Evolutionary conservation across 495 filamentous ascomycete species (phyloP).

Genomic region (Extremus antarcticus): DNA sequence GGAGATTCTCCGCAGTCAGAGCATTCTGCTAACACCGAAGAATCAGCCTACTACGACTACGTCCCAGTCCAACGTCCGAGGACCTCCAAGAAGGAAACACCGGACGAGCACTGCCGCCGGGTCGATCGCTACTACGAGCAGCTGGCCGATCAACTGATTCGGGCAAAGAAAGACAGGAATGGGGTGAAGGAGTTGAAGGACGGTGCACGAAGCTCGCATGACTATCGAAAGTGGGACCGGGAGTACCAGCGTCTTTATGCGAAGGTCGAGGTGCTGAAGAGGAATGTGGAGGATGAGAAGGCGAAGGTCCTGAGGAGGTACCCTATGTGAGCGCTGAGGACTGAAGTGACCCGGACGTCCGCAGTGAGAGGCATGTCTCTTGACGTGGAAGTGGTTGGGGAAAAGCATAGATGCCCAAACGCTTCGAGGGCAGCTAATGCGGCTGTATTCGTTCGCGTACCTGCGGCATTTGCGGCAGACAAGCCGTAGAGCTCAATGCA

Average conservation of each 20-base stretch:
- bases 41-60: background rate
- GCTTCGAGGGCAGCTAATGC: background rate
- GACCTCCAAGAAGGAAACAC: background rate
- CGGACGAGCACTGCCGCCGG: background rate
- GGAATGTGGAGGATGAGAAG: slow-evolving; percentile 16
- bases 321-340: background rate
- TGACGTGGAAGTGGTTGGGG: no score
- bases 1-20: no score
- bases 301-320: slow-evolving; percentile 13
- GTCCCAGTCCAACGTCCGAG: background rate
- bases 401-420: background rate
- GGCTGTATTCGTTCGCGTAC: no score
- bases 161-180: background rate
- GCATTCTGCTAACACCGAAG: no score
- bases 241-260: background rate
- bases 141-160: background rate
- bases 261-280: background rate
- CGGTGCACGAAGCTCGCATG: background rate
- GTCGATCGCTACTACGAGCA: background rate
- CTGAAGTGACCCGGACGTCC: no score
- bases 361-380: no score
- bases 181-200: background rate
- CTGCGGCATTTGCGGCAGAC: no score
- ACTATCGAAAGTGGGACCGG: background rate
- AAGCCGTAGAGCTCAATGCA: no score